A percentile compares a stretch with the other conserved stretches of the same genome.
Conservation (phyloP, 805 yeast genomes). For the Starmerella scarabaei region DNA sequence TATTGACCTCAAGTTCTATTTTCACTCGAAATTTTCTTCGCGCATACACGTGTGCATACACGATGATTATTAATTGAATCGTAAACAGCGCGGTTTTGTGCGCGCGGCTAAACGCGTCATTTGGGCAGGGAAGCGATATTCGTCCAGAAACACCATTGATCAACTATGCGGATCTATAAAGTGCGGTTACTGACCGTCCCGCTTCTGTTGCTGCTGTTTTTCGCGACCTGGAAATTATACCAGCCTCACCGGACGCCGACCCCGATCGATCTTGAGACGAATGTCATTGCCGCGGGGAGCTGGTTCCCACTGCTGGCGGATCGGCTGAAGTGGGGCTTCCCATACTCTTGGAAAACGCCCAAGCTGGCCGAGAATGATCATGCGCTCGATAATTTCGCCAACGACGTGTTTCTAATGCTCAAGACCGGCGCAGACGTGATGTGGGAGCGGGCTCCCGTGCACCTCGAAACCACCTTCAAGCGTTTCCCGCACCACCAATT, state of each 20-base stretch:
- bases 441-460: constrained; percentile 31
- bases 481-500: constrained; percentile 27
- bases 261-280: too few species aligned
- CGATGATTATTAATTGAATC: too few species aligned
- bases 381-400: constrained; percentile 10
- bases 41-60: too few species aligned
- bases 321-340: constrained; percentile 4
- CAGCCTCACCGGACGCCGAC: not conserved
- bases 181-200: not conserved
- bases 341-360: constrained; percentile 7
- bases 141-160: too few species aligned
- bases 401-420: constrained; percentile 26
- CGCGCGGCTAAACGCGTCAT: too few species aligned
- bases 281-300: not conserved
- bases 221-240: not conserved
- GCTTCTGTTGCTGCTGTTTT: not conserved
- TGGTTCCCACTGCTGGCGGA: constrained; percentile 6
- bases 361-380: constrained; percentile 2
- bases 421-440: constrained; percentile 30
- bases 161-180: not conserved
- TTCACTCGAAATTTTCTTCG: too few species aligned
- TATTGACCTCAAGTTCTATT: too few species aligned
- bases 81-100: too few species aligned
- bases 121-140: too few species aligned
- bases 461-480: constrained; percentile 28